Conservation (phyloP, 768 basidiomycete species). For the Hygrocybe punicea region DNA sequence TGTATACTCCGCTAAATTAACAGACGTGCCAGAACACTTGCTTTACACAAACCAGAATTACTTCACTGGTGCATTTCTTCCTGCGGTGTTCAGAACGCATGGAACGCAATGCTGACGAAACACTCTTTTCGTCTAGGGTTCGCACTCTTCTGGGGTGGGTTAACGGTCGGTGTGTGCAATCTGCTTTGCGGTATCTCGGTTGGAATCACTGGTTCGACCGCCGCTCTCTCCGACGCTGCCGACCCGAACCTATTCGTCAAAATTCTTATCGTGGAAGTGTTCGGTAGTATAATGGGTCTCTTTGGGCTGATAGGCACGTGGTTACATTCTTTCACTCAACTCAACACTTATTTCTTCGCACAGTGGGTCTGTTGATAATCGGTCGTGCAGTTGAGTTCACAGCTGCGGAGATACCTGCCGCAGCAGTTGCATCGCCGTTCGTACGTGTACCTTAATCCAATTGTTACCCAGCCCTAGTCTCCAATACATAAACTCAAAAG, state of each 20-base stretch:
- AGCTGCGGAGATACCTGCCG: slow-evolving; percentile 34
- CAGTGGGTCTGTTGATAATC: slow-evolving; percentile 82
- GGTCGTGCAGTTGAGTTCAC: slow-evolving; percentile 59
- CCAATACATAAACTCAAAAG: not conserved
- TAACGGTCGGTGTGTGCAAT: slow-evolving; percentile 93
- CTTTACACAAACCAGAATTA: slow-evolving; percentile 87
- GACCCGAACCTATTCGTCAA: slow-evolving; percentile 95
- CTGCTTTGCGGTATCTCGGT: slow-evolving; percentile 92
- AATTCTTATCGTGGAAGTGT: slow-evolving; percentile 94
- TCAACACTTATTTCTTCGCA: slow-evolving; percentile 1
- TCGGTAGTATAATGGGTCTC: slow-evolving; percentile 85
- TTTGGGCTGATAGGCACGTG: slow-evolving; percentile 88
- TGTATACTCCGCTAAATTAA: slow-evolving; percentile 85
- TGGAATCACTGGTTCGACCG: slow-evolving; percentile 92
- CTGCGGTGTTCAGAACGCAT: not conserved
- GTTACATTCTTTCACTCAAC: not conserved
- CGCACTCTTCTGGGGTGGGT: slow-evolving; percentile 94
- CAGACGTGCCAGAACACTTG: slow-evolving; percentile 52
- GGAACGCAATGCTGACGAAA: not conserved
- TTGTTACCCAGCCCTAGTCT: not conserved
- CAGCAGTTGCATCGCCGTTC: slow-evolving; percentile 27
- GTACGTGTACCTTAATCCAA: slow-evolving; percentile 18
- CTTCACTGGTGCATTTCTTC: slow-evolving; percentile 65
- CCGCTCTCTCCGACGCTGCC: slow-evolving; percentile 91
- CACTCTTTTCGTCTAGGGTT: slow-evolving; percentile 52